Conservation (phyloP, 257 asterid genomes). For the Solanum habrochaites region DNA sequence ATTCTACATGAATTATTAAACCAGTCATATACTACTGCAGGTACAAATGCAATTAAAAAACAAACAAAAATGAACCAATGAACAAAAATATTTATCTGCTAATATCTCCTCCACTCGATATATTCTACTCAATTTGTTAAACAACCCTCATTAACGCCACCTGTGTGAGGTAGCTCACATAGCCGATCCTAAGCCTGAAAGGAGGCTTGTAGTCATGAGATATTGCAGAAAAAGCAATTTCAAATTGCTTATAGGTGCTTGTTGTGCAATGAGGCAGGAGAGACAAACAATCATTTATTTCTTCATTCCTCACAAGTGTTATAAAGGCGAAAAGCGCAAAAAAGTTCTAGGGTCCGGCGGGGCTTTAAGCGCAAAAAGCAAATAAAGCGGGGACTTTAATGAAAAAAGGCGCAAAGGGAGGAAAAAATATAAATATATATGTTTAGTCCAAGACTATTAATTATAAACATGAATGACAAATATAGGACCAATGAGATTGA, state of each 20-base stretch:
- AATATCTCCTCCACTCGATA: neutral
- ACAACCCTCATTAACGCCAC: neutral
- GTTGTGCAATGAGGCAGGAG: neutral
- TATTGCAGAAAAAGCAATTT: neutral
- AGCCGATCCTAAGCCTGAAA: neutral
- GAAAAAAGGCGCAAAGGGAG: too few species aligned
- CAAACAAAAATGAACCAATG: neutral
- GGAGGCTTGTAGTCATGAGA: neutral
- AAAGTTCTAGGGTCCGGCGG: too few species aligned
- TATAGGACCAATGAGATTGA: too few species aligned
- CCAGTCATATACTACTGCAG: neutral
- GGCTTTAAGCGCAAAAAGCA: too few species aligned
- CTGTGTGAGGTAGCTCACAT: neutral
- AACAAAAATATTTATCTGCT: neutral
- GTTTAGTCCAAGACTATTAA: too few species aligned
- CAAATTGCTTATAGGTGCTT: neutral
- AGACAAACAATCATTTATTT: neutral
- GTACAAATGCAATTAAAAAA: neutral
- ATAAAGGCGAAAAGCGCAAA: too few species aligned
- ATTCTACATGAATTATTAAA: slow-evolving; percentile 37
- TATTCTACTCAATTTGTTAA: neutral
- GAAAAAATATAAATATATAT: too few species aligned
- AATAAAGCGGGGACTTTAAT: too few species aligned
- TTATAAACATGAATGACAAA: too few species aligned
- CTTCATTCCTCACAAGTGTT: neutral